These are phyloP conservation scores for Nepenthes mirabilis DNA, from an alignment of 148 eudicot species.

Conservation along the genomic window DNA sequence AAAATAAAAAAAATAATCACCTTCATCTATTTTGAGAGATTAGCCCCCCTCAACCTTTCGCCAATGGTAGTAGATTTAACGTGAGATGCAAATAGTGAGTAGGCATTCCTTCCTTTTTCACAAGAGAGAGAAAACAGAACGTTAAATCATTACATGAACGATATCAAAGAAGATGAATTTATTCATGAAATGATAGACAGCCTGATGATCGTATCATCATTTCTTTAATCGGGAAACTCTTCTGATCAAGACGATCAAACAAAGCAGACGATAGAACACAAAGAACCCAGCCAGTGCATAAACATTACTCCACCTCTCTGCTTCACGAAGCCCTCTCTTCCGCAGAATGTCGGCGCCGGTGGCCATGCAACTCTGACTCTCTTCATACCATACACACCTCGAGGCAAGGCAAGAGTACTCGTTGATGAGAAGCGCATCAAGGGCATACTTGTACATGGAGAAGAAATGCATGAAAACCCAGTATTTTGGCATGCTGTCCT, in stretches of 20 bases:
- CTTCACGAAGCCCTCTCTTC: conserved; percentile 61
- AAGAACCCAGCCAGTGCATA: conserved; percentile 69
- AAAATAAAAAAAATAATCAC: no score
- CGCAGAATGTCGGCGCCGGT: conserved; percentile 69
- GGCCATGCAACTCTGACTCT: conserved; percentile 49
- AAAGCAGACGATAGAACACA: conserved; percentile 63
- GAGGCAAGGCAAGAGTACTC: conserved; percentile 68
- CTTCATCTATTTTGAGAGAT: no score
- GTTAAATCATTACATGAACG: no score
- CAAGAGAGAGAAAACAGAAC: no score
- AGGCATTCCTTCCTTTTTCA: no score
- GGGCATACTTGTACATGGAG: conserved; percentile 88
- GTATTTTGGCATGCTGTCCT: conserved; percentile 61
- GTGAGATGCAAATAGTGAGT: no score
- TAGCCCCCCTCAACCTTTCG: no score
- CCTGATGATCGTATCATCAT: conserved; percentile 14
- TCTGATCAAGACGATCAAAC: conserved; percentile 64
- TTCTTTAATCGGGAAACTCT: conserved; percentile 74
- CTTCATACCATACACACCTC: conserved; percentile 76
- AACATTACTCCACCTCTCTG: conserved; percentile 74
- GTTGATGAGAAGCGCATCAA: conserved; percentile 72
- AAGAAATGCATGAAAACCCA: conserved; percentile 84
- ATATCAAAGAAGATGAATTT: no score
- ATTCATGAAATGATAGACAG: no score
- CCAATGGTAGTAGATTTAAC: no score